Percentiles rank a stretch among this genome's conserved stretches.
Conservation (phyloP, 768 basidiomycete genomes). For the Naematelia encephala region DNA sequence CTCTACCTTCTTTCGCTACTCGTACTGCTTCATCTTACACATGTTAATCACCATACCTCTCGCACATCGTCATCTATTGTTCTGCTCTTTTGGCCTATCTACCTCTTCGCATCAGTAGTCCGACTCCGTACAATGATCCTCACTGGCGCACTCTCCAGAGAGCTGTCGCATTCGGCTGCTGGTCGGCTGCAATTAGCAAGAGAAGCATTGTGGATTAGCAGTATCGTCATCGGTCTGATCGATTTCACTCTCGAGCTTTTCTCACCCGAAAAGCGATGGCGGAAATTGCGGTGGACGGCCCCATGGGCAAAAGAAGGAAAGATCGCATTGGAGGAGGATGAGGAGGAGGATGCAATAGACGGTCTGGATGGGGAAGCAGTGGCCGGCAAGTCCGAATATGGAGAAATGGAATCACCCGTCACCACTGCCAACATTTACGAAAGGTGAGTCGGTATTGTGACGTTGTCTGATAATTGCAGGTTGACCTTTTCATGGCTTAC, state of each 20-base stretch:
- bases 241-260: conserved; percentile 39
- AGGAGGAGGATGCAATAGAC: conserved; percentile 45
- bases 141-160: conserved; percentile 40
- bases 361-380: conserved; percentile 18
- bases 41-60: conserved; percentile 67
- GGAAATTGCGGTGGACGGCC: conserved; percentile 20
- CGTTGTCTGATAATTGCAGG: neutral
- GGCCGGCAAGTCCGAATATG: conserved; percentile 36
- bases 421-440: conserved; percentile 77
- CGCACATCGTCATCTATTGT: conserved; percentile 68
- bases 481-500: conserved; percentile 84
- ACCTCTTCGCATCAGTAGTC: conserved; percentile 56
- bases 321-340: conserved; percentile 41
- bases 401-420: conserved; percentile 62
- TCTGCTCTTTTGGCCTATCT: conserved; percentile 78
- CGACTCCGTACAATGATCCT: conserved; percentile 61
- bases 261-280: conserved; percentile 36
- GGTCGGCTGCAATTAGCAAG: conserved; percentile 28
- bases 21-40: conserved; percentile 58
- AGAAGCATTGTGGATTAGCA: conserved; percentile 37
- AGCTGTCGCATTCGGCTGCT: conserved; percentile 19
- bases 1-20: conserved; percentile 62
- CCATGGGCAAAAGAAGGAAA: conserved; percentile 32
- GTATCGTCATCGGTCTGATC: conserved; percentile 47
- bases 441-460: conserved; percentile 54